phyloP scores from a whole-genome alignment of 495 filamentous ascomycete genomes.

The Xylaria palmicola region DNA sequence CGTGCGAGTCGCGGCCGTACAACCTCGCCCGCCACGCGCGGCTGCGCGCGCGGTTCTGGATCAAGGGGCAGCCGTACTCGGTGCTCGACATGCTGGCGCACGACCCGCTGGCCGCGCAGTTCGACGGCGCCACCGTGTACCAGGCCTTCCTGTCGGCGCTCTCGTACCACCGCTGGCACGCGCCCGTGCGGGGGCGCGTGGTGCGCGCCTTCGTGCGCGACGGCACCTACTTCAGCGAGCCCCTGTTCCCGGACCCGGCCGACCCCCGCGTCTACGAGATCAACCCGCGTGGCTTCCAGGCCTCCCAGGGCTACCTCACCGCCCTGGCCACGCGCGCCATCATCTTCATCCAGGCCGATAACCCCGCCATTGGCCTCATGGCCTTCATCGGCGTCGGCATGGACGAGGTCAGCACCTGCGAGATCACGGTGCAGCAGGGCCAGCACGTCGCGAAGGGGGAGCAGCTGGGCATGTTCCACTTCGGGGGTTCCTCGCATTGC shows the following conservation, averaged over 20 bases:
- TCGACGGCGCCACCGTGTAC: constrained; percentile 63
- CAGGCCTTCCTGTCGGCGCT: constrained; percentile 65
- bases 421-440: constrained; percentile 61
- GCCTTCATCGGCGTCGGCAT: constrained; percentile 66
- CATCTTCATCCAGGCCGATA: constrained; percentile 69
- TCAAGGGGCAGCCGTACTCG: constrained; percentile 67
- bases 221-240: constrained; percentile 71
- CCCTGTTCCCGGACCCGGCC: constrained; percentile 44
- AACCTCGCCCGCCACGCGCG: constrained; percentile 40
- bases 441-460: constrained; percentile 64
- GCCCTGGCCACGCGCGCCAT: constrained; percentile 58
- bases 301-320: constrained; percentile 59
- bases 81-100: constrained; percentile 61
- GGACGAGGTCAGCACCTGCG: constrained; percentile 69
- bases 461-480: constrained; percentile 72
- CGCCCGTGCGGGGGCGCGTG: constrained; percentile 59
- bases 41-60: constrained; percentile 61
- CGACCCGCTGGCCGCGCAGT: constrained; percentile 50
- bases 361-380: constrained; percentile 64
- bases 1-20: constrained; percentile 64
- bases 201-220: constrained; percentile 53
- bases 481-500: constrained; percentile 65
- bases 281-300: constrained; percentile 34
- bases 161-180: constrained; percentile 71
- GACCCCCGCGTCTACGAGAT: constrained; percentile 24